Conservation (phyloP, 768 basidiomycete genomes). For the Heimioporus sp. region DNA sequence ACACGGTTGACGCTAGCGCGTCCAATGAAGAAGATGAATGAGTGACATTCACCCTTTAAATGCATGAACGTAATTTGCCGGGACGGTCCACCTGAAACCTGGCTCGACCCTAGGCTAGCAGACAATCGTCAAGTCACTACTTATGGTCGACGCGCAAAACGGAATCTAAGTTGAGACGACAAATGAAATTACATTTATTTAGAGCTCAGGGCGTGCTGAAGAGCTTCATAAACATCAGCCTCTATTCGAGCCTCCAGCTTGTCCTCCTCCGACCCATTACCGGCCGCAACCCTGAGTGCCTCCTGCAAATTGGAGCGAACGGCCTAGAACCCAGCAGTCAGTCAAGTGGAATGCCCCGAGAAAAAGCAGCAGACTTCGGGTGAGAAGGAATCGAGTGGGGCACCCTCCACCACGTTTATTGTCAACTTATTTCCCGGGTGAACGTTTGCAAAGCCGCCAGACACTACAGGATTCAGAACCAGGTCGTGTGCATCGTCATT, state of each 20-base stretch:
- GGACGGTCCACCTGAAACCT: too few species aligned
- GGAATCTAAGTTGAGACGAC: conserved; percentile 13
- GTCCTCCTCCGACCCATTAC: conserved; percentile 88
- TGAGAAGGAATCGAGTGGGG: conserved; percentile 88
- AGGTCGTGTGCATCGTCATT: background rate
- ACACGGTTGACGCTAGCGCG: too few species aligned
- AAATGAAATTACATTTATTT: conserved; percentile 33
- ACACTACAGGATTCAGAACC: conserved; percentile 53
- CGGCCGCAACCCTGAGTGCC: conserved; percentile 75
- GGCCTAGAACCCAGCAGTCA: conserved; percentile 52
- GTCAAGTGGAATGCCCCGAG: background rate
- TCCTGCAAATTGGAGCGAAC: conserved; percentile 88
- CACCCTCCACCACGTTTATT: conserved; percentile 96
- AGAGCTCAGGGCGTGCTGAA: conserved; percentile 77
- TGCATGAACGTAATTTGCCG: too few species aligned
- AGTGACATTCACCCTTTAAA: too few species aligned
- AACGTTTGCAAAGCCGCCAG: conserved; percentile 95
- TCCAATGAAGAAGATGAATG: too few species aligned
- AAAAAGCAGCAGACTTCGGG: conserved; percentile 59
- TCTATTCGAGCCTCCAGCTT: conserved; percentile 93
- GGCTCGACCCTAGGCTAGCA: too few species aligned
- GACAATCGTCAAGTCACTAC: background rate
- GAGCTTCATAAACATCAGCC: conserved; percentile 93
- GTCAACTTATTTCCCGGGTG: conserved; percentile 97
- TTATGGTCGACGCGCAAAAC: background rate